phyloP scores from a whole-genome alignment of 495 filamentous ascomycete species.

The Podospora didyma region DNA sequence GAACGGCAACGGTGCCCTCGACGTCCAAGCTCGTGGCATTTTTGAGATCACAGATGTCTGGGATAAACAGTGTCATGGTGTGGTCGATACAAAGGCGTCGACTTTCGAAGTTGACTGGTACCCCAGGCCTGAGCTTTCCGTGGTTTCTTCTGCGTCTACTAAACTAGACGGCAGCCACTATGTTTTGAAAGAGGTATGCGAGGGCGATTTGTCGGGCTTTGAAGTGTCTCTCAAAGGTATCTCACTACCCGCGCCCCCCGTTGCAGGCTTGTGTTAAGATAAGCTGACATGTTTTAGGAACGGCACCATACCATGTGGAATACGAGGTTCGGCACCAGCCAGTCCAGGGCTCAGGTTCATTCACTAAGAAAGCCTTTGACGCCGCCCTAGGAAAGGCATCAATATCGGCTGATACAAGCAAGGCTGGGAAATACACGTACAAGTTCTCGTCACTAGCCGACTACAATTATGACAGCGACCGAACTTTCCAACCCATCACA shows the following conservation, averaged over 20 bases:
- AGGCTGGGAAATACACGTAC: slow-evolving; percentile 80
- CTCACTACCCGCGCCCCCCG: neutral
- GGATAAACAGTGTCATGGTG: slow-evolving; percentile 76
- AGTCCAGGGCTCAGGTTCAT: slow-evolving; percentile 54
- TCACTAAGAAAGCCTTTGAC: slow-evolving; percentile 62
- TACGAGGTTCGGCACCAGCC: slow-evolving; percentile 73
- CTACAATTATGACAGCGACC: slow-evolving; percentile 73
- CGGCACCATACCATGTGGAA: slow-evolving; percentile 75
- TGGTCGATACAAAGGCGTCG: slow-evolving; percentile 65
- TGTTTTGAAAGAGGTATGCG: slow-evolving; percentile 78
- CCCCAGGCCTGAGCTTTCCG: slow-evolving; percentile 65
- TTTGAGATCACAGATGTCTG: slow-evolving; percentile 75
- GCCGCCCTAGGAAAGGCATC: slow-evolving; percentile 67
- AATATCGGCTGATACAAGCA: slow-evolving; percentile 76
- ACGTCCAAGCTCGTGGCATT: slow-evolving; percentile 60
- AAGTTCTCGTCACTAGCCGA: slow-evolving; percentile 77
- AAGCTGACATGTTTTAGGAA: slow-evolving; percentile 39
- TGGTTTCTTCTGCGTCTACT: slow-evolving; percentile 60
- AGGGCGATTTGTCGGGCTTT: slow-evolving; percentile 86
- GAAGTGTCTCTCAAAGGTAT: slow-evolving; percentile 75
- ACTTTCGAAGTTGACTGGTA: slow-evolving; percentile 81
- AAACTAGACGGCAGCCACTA: slow-evolving; percentile 45
- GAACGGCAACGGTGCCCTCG: slow-evolving; percentile 67
- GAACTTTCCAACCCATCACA: slow-evolving; percentile 58
- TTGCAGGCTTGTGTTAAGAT: neutral